phyloP scores from a whole-genome alignment of 2,329 filamentous ascomycete species.

The Cladosporium phlei region DNA sequence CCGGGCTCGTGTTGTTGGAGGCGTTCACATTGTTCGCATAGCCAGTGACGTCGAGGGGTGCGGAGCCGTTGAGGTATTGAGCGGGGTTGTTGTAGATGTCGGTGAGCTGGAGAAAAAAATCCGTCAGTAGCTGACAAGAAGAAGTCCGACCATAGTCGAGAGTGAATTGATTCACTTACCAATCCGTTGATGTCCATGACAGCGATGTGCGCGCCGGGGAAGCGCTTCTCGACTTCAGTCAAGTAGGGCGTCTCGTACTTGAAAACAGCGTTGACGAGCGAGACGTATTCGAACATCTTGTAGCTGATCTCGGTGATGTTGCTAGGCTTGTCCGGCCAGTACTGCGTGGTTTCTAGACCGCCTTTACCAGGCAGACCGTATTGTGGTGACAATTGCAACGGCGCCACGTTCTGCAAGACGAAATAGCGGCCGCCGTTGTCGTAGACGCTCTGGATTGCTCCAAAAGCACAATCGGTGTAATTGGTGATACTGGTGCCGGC shows the following conservation, averaged over 20 bases:
- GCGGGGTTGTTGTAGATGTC: conserved; percentile 61
- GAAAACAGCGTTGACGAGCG: conserved; percentile 48
- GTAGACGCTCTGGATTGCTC: conserved; percentile 60
- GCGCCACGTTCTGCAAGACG: conserved; percentile 65
- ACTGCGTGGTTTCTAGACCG: conserved; percentile 41
- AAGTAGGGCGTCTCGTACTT: conserved; percentile 49
- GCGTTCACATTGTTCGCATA: conserved; percentile 46
- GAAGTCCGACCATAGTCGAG: too few species aligned
- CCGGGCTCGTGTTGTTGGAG: conserved; percentile 38
- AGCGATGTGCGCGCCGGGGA: conserved; percentile 55
- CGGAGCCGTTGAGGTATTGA: conserved; percentile 57
- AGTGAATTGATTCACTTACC: conserved; percentile 31
- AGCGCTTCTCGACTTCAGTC: conserved; percentile 38
- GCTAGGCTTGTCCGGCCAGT: conserved; percentile 43
- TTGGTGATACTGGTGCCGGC: conserved; percentile 56
- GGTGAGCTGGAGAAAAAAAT: conserved; percentile 40
- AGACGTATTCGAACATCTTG: conserved; percentile 50
- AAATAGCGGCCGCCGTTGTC: conserved; percentile 63
- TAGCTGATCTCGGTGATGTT: conserved; percentile 49
- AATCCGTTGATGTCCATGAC: conserved; percentile 64
- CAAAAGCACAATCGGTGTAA: conserved; percentile 65
- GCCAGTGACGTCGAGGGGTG: conserved; percentile 58
- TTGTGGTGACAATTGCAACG: conserved; percentile 62
- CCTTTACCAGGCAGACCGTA: conserved; percentile 53
- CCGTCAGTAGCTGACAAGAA: neutral